phyloP scores from a whole-genome alignment of 176 grass and related monocot genomes.

The Leersia perrieri region DNA sequence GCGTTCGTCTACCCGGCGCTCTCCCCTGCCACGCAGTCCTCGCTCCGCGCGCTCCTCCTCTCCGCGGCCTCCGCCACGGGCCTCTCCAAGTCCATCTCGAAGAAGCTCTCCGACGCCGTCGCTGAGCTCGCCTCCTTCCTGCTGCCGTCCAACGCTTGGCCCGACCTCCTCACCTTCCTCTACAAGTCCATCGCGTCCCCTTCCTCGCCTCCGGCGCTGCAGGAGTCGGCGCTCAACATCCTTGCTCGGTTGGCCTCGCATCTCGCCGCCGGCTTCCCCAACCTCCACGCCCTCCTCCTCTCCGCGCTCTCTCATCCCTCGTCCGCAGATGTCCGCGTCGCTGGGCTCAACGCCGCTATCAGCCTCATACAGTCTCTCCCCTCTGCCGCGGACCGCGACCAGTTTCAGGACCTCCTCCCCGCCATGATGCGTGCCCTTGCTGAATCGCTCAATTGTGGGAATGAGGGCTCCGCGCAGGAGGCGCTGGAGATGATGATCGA shows the following conservation, averaged over 20 bases:
- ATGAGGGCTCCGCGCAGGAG: constrained; percentile 91
- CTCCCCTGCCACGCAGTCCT: constrained; percentile 51
- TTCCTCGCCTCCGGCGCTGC: constrained; percentile 52
- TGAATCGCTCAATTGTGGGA: constrained; percentile 80
- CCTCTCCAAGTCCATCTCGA: constrained; percentile 56
- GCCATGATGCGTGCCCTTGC: constrained; percentile 94
- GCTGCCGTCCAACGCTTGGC: constrained; percentile 62
- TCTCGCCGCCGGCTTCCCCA: constrained; percentile 61
- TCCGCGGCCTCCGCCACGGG: constrained; percentile 43
- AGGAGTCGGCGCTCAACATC: constrained; percentile 83
- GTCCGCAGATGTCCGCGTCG: constrained; percentile 81
- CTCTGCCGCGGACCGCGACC: constrained; percentile 59
- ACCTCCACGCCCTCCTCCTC: constrained; percentile 71
- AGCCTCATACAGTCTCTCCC: constrained; percentile 80
- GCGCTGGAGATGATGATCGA: constrained; percentile 95
- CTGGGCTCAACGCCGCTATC: constrained; percentile 70
- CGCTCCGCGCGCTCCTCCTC: constrained; percentile 78
- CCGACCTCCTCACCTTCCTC: constrained; percentile 82
- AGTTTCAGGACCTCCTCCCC: constrained; percentile 80
- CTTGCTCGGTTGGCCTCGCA: constrained; percentile 65
- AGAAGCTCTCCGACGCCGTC: constrained; percentile 86
- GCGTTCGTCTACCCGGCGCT: constrained; percentile 58
- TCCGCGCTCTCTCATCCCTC: constrained; percentile 66
- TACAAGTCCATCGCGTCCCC: constrained; percentile 72
- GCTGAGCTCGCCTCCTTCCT: constrained; percentile 73